Base-by-base conservation (phyloP, 805 yeast species). In the Ogataea corticis region DNA sequence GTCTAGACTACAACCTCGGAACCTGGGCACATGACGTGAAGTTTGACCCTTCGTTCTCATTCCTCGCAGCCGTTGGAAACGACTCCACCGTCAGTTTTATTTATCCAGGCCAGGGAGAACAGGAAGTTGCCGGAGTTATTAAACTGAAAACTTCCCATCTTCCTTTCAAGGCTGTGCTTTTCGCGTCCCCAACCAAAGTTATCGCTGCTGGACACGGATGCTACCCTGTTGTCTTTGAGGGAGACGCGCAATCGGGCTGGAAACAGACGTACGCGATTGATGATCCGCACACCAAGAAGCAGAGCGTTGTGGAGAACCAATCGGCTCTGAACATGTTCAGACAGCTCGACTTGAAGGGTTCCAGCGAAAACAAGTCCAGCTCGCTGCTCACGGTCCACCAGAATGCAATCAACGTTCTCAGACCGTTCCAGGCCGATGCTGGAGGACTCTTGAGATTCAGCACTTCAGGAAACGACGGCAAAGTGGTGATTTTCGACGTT, bases 321-420 rank as follows among this genome's bases (percentile, higher is more conserved):
- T 79, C 84, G 52, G 95, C 95, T 6, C 78, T 94, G 66, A 86
- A 87, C 70, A 89, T 92, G 91, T 94, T 94, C 73, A 83, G 88
- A 68, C 96, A 92, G 67, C 72, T 94, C 77, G 99, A 94, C 69
- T 77, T 92, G 65, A 94, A 90, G 74, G 99, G 99, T 48, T 79
- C 87, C 46, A 72, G 70, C 57, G 70, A 71, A 43, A 73, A 67
- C 45, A 64, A 64, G 25, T 71, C 74, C 32, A 66, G 76, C 27
- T 75, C 71, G 31, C 73, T 85, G 66, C 76, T 77, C 42, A 89
- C 96, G 13, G 79, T 87, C 48, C 98, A 94, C 70, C 97, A 91
- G 69, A 94, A 92, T 69, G 83, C 97, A 29, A 85, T 94, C 62
- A 79, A 85, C 43, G 77, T 80, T 40, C 66, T 92, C 44, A 75